These are phyloP conservation scores for Hypericum androsaemum DNA, from an alignment of 345 rosid species.

Conservation along the genomic window DNA sequence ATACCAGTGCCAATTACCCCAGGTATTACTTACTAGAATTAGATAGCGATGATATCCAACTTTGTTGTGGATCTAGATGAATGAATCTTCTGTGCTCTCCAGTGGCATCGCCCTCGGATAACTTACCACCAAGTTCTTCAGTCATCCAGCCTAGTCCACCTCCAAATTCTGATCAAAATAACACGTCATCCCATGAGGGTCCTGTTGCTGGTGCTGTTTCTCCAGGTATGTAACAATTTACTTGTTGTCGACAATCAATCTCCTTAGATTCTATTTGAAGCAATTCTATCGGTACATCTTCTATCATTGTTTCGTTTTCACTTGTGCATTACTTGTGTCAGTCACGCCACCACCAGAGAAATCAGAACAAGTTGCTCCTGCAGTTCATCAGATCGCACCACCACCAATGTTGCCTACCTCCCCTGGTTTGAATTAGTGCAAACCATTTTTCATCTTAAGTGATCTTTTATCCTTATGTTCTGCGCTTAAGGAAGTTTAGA, in stretches of 20 bases:
- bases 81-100: conserved; percentile 18
- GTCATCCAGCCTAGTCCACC: conserved; percentile 16
- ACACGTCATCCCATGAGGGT: conserved; percentile 14
- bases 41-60: conserved; percentile 5
- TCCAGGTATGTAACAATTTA: conserved; percentile 13
- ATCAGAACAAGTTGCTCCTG: conserved; percentile 24
- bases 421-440: conserved; percentile 15
- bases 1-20: conserved; percentile 31
- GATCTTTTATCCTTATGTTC: not conserved
- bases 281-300: not conserved
- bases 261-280: conserved; percentile 10
- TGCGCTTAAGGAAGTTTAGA: not conserved
- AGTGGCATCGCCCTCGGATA: conserved; percentile 14
- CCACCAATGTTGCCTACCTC: conserved; percentile 12
- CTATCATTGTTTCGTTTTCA: conserved; percentile 4
- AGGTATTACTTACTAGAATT: conserved; percentile 21
- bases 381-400: conserved; percentile 20
- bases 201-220: conserved; percentile 9
- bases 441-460: not conserved
- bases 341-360: conserved; percentile 35
- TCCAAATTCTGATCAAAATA: conserved; percentile 12
- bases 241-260: conserved; percentile 3
- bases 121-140: conserved; percentile 16
- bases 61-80: conserved; percentile 5
- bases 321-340: conserved; percentile 16